phyloP scores from a whole-genome alignment of 331 rosid species.

The Rosa hybrid region DNA sequence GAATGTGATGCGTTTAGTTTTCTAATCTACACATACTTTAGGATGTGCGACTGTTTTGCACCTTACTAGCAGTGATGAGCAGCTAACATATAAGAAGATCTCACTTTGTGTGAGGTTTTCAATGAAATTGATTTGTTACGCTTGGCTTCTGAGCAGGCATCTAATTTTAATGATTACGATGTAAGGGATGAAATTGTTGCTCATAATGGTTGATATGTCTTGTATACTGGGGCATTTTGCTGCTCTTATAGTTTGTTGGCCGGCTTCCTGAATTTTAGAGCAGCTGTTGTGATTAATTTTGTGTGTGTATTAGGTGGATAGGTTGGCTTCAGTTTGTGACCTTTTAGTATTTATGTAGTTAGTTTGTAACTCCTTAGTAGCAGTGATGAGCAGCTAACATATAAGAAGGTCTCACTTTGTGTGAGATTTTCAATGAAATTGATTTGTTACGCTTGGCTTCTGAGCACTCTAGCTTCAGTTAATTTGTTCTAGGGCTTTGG shows the following conservation, averaged over 20 bases:
- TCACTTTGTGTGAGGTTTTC: constrained; percentile 16
- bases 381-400: constrained; percentile 27
- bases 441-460: constrained; percentile 29
- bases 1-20: neutral
- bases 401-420: constrained; percentile 12
- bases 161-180: neutral
- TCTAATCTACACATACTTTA: neutral
- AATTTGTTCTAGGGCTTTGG: neutral
- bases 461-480: constrained; percentile 3
- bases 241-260: no score
- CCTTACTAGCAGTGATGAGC: constrained; percentile 17
- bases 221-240: neutral
- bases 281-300: no score
- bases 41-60: neutral
- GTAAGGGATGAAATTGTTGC: no score
- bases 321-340: neutral
- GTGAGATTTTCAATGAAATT: constrained; percentile 16
- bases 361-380: neutral
- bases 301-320: neutral
- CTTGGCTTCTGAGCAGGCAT: constrained; percentile 28
- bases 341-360: neutral
- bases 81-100: constrained; percentile 21
- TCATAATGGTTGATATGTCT: no score
- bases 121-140: constrained; percentile 23
- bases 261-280: no score